Conservation (phyloP, 345 rosid species). For the Heritiera fomes region DNA sequence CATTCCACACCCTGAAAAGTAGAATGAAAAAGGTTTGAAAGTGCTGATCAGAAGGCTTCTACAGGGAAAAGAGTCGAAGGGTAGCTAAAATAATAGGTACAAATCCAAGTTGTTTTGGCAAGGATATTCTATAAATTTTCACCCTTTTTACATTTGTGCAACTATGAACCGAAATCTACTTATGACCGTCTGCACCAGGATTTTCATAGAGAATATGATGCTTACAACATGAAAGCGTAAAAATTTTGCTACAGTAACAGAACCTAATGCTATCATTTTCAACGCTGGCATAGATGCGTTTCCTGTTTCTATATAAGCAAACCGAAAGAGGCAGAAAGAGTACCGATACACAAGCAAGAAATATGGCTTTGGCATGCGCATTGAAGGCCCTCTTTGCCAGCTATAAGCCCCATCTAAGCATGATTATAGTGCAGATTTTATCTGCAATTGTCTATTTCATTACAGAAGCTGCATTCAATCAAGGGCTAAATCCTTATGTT, state of each 20-base stretch:
- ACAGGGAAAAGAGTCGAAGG: too few relatives aligned
- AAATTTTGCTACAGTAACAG: too few relatives aligned
- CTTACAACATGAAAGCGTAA: too few relatives aligned
- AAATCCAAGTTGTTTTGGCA: too few relatives aligned
- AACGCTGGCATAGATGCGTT: background rate
- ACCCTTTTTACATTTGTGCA: too few relatives aligned
- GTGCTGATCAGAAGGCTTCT: too few relatives aligned
- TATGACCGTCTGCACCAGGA: background rate
- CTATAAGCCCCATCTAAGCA: constrained; percentile 32
- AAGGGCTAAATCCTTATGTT: constrained; percentile 70
- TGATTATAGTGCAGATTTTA: constrained; percentile 48
- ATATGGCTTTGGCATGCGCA: constrained; percentile 15
- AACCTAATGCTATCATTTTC: too few relatives aligned
- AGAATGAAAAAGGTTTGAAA: too few relatives aligned
- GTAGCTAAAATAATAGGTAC: too few relatives aligned
- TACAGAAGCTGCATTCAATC: constrained; percentile 65
- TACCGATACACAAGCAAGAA: constrained; percentile 16
- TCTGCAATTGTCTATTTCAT: constrained; percentile 56
- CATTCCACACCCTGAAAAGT: too few relatives aligned
- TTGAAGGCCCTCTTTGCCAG: background rate
- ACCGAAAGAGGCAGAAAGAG: background rate
- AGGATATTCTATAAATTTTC: background rate
- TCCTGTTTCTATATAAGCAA: background rate
- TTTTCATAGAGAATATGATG: too few relatives aligned
- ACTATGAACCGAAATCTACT: too few relatives aligned